Percentiles rank a stretch among this genome's conserved stretches.
Conservation (phyloP, 352 stramenopile genomes). For the Globisporangium alternatum region DNA sequence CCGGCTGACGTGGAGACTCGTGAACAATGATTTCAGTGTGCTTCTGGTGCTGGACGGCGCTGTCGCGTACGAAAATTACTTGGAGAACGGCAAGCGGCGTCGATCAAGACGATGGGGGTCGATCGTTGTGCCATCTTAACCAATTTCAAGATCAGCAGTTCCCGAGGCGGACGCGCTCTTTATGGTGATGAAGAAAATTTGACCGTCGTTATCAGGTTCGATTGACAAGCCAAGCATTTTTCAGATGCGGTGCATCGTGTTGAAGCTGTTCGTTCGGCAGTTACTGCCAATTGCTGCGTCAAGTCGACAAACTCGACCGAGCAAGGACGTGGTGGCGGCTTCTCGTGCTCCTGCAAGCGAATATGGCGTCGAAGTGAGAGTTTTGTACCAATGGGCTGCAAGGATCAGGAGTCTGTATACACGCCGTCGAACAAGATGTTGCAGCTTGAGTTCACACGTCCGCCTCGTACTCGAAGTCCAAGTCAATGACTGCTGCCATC, state of each 20-base stretch:
- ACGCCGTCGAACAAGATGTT: not conserved
- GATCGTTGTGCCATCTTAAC: not conserved
- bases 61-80: conserved; percentile 22
- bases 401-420: no score
- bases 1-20: conserved; percentile 25
- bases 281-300: no score
- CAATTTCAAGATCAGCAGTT: no score
- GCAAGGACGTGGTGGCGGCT: not conserved
- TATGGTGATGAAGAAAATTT: no score
- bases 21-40: conserved; percentile 14
- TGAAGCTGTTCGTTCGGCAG: no score
- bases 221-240: not conserved
- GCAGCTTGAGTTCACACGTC: not conserved
- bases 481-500: not conserved
- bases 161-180: no score
- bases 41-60: conserved; percentile 24
- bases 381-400: not conserved
- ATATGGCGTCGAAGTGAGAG: no score
- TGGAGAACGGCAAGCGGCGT: not conserved
- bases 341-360: not conserved
- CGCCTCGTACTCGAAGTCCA: no score
- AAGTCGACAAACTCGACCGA: no score
- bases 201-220: no score
- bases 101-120: conserved; percentile 4
- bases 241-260: no score